Evolutionary conservation across 345 rosid species (phyloP).

Genomic region (Cardamine chenopodiifolia): DNA sequence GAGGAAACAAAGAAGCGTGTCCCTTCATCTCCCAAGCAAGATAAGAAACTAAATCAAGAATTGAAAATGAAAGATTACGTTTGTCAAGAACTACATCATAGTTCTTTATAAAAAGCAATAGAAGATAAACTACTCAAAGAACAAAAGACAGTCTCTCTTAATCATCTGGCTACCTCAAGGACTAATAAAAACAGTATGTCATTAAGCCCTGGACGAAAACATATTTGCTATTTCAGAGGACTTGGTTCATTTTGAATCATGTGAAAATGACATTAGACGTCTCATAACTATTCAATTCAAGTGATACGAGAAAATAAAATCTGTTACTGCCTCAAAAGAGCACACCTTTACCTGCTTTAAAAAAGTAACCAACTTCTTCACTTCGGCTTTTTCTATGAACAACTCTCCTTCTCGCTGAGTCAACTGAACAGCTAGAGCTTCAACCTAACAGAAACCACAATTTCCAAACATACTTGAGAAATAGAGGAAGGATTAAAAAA

Average conservation of each 20-base stretch:
- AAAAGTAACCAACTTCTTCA: slow-evolving; percentile 87
- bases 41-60: not conserved
- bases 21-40: not conserved
- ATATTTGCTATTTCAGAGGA: not conserved
- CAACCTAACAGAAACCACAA: slow-evolving; percentile 67
- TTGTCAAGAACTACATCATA: not conserved
- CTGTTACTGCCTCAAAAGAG: not conserved
- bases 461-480: slow-evolving; percentile 1
- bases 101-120: not conserved
- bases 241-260: not conserved
- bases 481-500: not conserved
- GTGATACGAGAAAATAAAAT: not conserved
- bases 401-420: slow-evolving; percentile 97
- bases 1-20: not conserved
- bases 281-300: slow-evolving; percentile 6
- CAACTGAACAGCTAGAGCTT: slow-evolving; percentile 92
- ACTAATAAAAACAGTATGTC: not conserved
- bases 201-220: not conserved
- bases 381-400: slow-evolving; percentile 92
- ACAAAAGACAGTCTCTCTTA: not conserved
- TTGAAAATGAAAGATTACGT: not conserved
- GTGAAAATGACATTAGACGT: not conserved
- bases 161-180: slow-evolving; percentile 10
- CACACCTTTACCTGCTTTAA: slow-evolving; percentile 71
- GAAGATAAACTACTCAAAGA: not conserved